Conservation (phyloP, 129 eudicot genomes). For the Chrysanthemum seticuspe region DNA sequence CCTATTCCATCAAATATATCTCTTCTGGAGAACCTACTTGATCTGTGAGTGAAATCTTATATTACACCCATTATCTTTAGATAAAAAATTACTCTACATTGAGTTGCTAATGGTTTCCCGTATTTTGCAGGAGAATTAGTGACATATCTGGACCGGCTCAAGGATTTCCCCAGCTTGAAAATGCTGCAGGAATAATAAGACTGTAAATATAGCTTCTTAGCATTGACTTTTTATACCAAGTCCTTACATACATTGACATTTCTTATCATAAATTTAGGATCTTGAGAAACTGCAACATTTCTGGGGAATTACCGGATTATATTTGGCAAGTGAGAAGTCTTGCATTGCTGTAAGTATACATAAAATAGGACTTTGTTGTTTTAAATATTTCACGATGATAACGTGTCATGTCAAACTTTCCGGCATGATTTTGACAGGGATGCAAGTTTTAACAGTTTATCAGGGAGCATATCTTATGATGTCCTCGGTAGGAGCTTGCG, state of each 20-base stretch:
- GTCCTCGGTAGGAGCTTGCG: constrained; percentile 58
- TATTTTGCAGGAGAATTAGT: constrained; percentile 65
- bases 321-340: constrained; percentile 59
- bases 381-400: neutral
- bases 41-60: constrained; percentile 53
- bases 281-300: constrained; percentile 76
- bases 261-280: constrained; percentile 47
- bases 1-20: constrained; percentile 84
- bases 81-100: constrained; percentile 1
- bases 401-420: constrained; percentile 10
- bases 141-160: constrained; percentile 61
- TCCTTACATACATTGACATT: neutral
- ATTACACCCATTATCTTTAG: neutral
- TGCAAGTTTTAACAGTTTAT: constrained; percentile 67
- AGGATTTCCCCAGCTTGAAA: constrained; percentile 56
- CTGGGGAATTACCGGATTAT: constrained; percentile 68
- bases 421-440: constrained; percentile 51
- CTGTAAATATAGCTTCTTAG: constrained; percentile 40
- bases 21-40: constrained; percentile 43
- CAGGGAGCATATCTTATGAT: constrained; percentile 58
- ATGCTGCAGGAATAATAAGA: constrained; percentile 43
- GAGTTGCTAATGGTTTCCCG: constrained; percentile 1
- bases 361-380: neutral
- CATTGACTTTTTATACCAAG: neutral
- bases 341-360: constrained; percentile 51